Base-by-base conservation (phyloP, 345 rosid species). In the Sisymbrium altissimum region DNA sequence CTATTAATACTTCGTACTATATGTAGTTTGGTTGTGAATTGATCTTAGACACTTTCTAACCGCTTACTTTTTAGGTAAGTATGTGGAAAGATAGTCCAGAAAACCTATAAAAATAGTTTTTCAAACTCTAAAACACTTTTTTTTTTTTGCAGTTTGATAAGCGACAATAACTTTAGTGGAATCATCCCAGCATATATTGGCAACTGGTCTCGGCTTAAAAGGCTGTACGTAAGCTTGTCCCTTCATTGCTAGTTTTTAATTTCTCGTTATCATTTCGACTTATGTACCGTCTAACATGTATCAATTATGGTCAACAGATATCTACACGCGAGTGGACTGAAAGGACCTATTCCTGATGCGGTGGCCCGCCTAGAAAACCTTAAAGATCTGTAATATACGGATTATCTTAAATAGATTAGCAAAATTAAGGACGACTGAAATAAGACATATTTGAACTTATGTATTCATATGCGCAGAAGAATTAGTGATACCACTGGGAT, bases 101-200 rank as follows among this genome's bases (percentile, higher is more conserved):
- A 10, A 13, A 52, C 33, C 8, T 52, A 12, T 40, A 40, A 68
- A 17, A 32, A 48, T 18, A 48, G 27, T 13, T 49, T 19, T 50
- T 23, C 15, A 7, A 52, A 6, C 33, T 25, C 57, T 52, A 52
- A 52, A 52, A 4, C 5, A 12, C 9, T 25, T 44, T 49, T 12
- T 25, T 36, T 23, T 23, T 23, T 23, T 12, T 72, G 82, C 86
- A 92, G 97, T 72, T 78, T 86, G 84, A 75, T 89, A 63, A 80
- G 81, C 40, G 97, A 92, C 72, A 92, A 92, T 78, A 76, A 83
- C 79, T 84, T 92, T 43, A 87, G 14, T 33, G 94, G 96, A 33
- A 84, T 48, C 21, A 84, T 88, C 52, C 96, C 94, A 3, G 75
- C 44, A 68, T 86, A 73, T 73, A 71, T 90, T n/a, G 79, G 80